These are phyloP conservation scores for Taphrina populina DNA, from an alignment of 1,139 yeast genomes.

Conservation along the genomic window DNA sequence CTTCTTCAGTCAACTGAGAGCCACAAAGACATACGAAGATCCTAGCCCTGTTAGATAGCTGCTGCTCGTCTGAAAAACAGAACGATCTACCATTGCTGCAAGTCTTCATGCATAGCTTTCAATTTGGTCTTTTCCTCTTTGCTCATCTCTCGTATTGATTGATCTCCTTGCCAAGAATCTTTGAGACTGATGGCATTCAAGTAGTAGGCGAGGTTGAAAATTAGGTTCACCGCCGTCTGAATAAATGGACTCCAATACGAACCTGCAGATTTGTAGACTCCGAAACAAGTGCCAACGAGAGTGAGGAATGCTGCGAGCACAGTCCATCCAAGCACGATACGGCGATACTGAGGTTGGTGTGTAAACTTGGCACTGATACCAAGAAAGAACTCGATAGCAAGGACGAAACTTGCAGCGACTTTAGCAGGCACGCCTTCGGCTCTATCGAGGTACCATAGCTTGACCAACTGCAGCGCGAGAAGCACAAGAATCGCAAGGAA, in stretches of 20 bases:
- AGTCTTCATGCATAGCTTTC: neutral
- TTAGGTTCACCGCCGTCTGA: neutral
- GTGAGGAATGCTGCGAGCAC: neutral
- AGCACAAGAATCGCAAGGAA: neutral
- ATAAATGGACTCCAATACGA: constrained; percentile 1
- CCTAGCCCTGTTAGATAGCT: too few relatives aligned
- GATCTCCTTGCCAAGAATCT: neutral
- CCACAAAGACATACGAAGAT: neutral
- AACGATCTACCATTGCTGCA: neutral
- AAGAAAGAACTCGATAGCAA: neutral
- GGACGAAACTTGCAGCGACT: neutral
- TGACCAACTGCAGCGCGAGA: neutral
- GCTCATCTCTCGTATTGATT: neutral
- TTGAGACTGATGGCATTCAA: neutral
- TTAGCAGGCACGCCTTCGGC: neutral
- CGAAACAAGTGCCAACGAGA: too few relatives aligned
- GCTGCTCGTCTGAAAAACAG: too few relatives aligned
- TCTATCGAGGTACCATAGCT: neutral
- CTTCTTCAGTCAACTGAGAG: neutral
- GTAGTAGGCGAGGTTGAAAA: neutral
- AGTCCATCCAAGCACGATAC: constrained; percentile 1
- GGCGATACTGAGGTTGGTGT: neutral
- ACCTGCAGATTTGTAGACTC: neutral
- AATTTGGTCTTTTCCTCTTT: neutral
- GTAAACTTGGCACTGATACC: constrained; percentile 3